Conservation (phyloP, 2,329 filamentous ascomycete species). For the Dactylella cylindrospora region DNA sequence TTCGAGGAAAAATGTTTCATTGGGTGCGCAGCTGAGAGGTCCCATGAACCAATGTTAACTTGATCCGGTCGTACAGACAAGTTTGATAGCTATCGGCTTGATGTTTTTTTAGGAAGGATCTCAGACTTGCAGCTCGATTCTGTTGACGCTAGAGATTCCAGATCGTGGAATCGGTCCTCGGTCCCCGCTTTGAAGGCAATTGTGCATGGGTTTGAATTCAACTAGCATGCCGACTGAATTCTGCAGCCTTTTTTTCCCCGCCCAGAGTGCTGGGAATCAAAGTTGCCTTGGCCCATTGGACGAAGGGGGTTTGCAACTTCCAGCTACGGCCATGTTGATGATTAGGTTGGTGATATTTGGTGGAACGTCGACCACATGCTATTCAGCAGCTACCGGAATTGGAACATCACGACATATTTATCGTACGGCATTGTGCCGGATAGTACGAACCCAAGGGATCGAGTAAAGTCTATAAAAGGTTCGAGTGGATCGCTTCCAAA, state of each 20-base stretch:
- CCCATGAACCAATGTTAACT: constrained; percentile 21
- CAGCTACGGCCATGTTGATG: constrained; percentile 18
- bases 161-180: constrained; percentile 16
- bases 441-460: not conserved
- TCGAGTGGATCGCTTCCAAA: constrained; percentile 21
- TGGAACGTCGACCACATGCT: constrained; percentile 14
- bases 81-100: constrained; percentile 5
- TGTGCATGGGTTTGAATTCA: constrained; percentile 20
- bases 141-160: constrained; percentile 20
- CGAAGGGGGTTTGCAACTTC: constrained; percentile 21
- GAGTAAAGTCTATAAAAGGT: constrained; percentile 43
- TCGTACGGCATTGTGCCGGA: constrained; percentile 2
- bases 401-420: constrained; percentile 18
- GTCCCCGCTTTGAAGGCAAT: constrained; percentile 20
- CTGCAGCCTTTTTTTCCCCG: constrained; percentile 4
- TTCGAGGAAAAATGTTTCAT: constrained; percentile 7
- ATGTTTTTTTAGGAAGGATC: constrained; percentile 14
- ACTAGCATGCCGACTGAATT: constrained; percentile 19
- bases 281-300: constrained; percentile 9
- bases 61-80: constrained; percentile 9
- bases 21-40: constrained; percentile 13
- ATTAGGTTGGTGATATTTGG: constrained; percentile 19
- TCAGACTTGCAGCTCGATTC: constrained; percentile 4
- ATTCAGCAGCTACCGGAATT: constrained; percentile 34
- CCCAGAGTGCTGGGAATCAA: constrained; percentile 1